phyloP scores from a whole-genome alignment of 768 basidiomycete genomes.

The Serendipita sp. region DNA sequence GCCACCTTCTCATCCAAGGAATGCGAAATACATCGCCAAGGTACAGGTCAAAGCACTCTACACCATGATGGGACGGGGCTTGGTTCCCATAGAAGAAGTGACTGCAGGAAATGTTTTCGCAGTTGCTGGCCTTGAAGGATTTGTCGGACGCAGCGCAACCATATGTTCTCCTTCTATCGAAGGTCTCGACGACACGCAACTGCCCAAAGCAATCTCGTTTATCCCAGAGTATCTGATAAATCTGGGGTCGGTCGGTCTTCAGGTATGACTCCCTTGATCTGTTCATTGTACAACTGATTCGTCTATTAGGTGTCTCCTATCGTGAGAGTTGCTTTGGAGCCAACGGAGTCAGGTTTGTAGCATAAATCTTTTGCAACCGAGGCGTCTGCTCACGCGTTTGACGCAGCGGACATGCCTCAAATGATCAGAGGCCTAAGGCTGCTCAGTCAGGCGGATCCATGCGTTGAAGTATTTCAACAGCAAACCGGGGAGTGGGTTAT shows the following conservation, averaged over 20 bases:
- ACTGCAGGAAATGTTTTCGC: constrained; percentile 92
- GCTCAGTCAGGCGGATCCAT: constrained; percentile 89
- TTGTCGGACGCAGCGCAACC: constrained; percentile 82
- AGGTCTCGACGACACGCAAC: constrained; percentile 14
- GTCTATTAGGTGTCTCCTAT: constrained; percentile 61
- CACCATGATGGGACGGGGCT: constrained; percentile 94
- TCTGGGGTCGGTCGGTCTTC: constrained; percentile 52
- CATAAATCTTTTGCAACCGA: neutral
- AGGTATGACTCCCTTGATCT: constrained; percentile 28
- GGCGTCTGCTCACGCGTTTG: neutral
- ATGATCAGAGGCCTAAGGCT: constrained; percentile 75
- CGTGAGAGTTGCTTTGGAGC: constrained; percentile 88
- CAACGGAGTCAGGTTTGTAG: constrained; percentile 36
- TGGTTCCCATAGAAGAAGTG: constrained; percentile 70
- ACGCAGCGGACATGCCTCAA: constrained; percentile 64
- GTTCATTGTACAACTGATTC: neutral
- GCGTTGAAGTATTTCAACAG: constrained; percentile 94
- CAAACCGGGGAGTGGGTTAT: constrained; percentile 97
- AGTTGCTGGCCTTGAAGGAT: constrained; percentile 74
- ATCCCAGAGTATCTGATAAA: constrained; percentile 42
- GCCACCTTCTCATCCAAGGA: constrained; percentile 47
- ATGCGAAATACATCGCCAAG: constrained; percentile 44
- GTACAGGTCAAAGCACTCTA: constrained; percentile 67
- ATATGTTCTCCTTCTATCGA: constrained; percentile 50
- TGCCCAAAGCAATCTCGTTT: constrained; percentile 17